A percentile compares a stretch with the other conserved stretches of the same genome.
phyloP scores from a whole-genome alignment of 495 filamentous ascomycete species.

The Hypomontagnella submonticulosa region DNA sequence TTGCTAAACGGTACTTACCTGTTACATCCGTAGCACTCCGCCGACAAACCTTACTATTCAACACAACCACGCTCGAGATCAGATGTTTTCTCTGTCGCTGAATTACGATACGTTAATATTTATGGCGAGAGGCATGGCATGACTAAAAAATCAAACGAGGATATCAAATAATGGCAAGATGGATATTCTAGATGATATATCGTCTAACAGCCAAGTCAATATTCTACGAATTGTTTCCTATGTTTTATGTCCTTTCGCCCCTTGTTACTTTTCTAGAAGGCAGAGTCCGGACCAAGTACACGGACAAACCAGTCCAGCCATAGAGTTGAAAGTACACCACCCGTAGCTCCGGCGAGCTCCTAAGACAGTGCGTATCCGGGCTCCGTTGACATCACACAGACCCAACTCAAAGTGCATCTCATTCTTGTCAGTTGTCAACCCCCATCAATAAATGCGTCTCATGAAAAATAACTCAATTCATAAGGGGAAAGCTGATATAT shows the following conservation, averaged over 20 bases:
- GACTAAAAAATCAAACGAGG: conserved; percentile 42
- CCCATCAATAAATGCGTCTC: conserved; percentile 37
- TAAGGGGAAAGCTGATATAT: conserved; percentile 31
- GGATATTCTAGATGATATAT: conserved; percentile 28
- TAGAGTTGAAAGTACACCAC: conserved; percentile 13
- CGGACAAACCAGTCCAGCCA: conserved; percentile 28
- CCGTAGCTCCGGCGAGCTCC: conserved; percentile 41
- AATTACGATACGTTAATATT: conserved; percentile 21
- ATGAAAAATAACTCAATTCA: conserved; percentile 45
- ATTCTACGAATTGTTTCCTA: not conserved
- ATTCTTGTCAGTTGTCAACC: conserved; percentile 24
- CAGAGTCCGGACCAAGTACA: conserved; percentile 9
- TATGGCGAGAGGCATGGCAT: conserved; percentile 33
- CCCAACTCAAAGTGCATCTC: conserved; percentile 24
- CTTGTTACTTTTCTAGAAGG: conserved; percentile 4
- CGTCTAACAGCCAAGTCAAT: conserved; percentile 5
- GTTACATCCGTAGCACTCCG: conserved; percentile 39
- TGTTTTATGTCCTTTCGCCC: not conserved
- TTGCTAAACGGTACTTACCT: conserved; percentile 28
- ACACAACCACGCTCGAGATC: conserved; percentile 33
- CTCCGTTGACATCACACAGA: conserved; percentile 43
- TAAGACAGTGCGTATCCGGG: conserved; percentile 34
- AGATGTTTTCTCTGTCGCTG: conserved; percentile 23
- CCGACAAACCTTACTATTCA: conserved; percentile 5
- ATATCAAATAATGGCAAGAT: conserved; percentile 36